These are phyloP conservation scores for Gardenia jasminoides DNA, from an alignment of 257 asterid genomes.

Conservation along the genomic window DNA sequence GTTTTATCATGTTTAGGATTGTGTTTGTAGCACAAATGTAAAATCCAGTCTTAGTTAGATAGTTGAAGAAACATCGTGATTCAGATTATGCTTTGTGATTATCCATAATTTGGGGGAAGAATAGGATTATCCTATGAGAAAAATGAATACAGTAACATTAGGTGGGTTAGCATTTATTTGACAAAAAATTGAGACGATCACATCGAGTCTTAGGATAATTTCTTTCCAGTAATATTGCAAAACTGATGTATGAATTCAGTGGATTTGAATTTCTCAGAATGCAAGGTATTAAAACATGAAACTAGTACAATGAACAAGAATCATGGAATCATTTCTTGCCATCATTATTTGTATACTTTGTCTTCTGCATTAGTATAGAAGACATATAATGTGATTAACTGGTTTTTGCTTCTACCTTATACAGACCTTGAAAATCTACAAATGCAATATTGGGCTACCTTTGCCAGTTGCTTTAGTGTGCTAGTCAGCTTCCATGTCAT, in stretches of 20 bases:
- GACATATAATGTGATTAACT: background rate
- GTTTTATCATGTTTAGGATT: background rate
- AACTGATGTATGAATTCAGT: background rate
- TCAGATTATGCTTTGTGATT: background rate
- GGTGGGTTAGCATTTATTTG: background rate
- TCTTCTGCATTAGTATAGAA: background rate
- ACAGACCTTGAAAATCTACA: conserved; percentile 74
- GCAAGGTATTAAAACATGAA: background rate
- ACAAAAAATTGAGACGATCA: background rate
- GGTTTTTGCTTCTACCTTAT: conserved; percentile 17
- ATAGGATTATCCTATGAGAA: too few relatives aligned
- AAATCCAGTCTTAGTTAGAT: background rate
- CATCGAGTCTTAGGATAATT: background rate
- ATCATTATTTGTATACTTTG: background rate
- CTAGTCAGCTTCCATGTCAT: conserved; percentile 48
- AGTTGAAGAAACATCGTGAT: background rate
- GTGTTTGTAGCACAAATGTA: background rate
- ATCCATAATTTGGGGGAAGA: background rate
- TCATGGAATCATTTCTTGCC: background rate
- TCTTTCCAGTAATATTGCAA: background rate
- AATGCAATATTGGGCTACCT: conserved; percentile 78
- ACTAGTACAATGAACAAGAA: background rate
- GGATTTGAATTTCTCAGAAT: background rate
- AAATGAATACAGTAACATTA: background rate
- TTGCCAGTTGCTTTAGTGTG: conserved; percentile 62